These are phyloP conservation scores for Nymphaea thermarum DNA, from an alignment of 164 flowering plant genomes.

Conservation along the genomic window DNA sequence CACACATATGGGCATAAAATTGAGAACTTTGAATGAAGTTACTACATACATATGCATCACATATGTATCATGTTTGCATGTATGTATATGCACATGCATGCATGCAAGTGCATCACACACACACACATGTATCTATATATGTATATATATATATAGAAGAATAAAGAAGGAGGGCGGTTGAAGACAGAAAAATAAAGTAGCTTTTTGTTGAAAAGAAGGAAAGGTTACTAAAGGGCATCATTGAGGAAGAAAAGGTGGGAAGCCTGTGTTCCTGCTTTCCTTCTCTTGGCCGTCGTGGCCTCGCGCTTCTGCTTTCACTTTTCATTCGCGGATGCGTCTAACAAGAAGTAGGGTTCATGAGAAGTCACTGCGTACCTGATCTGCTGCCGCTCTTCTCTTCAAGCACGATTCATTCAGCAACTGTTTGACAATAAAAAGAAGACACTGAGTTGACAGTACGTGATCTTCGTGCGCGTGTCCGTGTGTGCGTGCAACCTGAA, in stretches of 20 bases:
- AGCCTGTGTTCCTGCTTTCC: neutral
- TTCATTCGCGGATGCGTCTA: neutral
- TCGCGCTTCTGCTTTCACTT: neutral
- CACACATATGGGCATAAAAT: neutral
- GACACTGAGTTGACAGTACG: neutral
- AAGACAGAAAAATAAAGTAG: too few species aligned
- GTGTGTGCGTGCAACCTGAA: too few species aligned
- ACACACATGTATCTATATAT: too few species aligned
- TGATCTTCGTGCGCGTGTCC: too few species aligned
- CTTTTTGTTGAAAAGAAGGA: too few species aligned
- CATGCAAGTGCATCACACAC: too few species aligned
- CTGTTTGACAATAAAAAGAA: neutral
- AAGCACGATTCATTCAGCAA: neutral
- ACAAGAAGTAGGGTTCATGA: neutral
- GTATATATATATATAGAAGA: too few species aligned
- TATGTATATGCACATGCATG: too few species aligned
- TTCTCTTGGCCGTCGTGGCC: neutral
- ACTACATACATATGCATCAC: neutral
- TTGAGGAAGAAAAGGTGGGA: neutral
- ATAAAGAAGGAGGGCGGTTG: too few species aligned
- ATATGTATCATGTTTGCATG: too few species aligned
- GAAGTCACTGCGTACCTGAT: neutral
- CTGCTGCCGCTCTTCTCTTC: neutral
- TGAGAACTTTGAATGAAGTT: neutral
- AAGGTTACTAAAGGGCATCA: neutral